Evolutionary conservation across 2,329 filamentous ascomycete species (phyloP).

Genomic region (Aspergillus pseudotamarii): DNA sequence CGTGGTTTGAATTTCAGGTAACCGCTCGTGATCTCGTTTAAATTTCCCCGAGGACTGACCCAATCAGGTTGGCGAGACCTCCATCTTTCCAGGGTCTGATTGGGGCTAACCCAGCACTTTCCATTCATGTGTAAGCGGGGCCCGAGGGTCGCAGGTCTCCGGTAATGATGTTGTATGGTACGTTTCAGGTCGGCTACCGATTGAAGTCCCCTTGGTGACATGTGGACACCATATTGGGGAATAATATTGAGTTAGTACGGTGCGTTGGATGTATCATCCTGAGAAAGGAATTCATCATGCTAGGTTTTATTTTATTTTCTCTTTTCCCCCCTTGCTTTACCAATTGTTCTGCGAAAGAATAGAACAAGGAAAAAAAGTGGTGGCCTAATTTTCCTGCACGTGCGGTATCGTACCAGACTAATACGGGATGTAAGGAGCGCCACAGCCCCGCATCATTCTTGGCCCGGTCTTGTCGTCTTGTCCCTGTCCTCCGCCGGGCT

Average conservation of each 20-base stretch:
- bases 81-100: neutral
- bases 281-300: neutral
- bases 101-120: neutral
- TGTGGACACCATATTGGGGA: neutral
- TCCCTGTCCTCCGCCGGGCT: slow-evolving; percentile 35
- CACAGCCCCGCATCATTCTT: slow-evolving; percentile 32
- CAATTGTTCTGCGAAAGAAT: neutral
- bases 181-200: slow-evolving; percentile 3
- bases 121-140: slow-evolving; percentile 6
- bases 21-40: slow-evolving; percentile 5
- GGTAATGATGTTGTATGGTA: slow-evolving; percentile 2
- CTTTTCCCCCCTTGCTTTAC: neutral
- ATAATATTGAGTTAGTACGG: neutral
- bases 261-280: neutral
- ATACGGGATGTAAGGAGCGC: slow-evolving; percentile 1
- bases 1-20: neutral
- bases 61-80: neutral
- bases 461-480: slow-evolving; percentile 39
- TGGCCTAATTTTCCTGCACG: slow-evolving; percentile 1
- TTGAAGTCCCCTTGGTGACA: neutral
- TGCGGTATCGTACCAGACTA: slow-evolving; percentile 1
- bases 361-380: neutral
- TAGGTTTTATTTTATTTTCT: neutral
- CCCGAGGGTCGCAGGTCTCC: slow-evolving; percentile 2
- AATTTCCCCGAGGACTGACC: neutral